A percentile compares a stretch with the other conserved stretches of the same genome.
phyloP scores from a whole-genome alignment of 495 filamentous ascomycete genomes.

The Penicillium paxilli region DNA sequence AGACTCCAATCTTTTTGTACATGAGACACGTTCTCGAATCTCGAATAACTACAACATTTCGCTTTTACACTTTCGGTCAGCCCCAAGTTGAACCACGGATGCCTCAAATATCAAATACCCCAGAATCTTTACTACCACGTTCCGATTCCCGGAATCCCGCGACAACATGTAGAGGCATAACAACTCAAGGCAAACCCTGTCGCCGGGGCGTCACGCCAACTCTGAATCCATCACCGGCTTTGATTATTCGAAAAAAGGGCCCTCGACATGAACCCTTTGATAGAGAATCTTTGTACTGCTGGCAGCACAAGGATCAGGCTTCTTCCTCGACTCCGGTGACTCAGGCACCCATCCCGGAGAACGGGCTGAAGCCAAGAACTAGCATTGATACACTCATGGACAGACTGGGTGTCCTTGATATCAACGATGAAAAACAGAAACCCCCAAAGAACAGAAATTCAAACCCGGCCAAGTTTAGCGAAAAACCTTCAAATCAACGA shows the following conservation, averaged over 20 bases:
- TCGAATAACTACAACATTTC: too few relatives aligned
- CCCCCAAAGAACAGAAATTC: constrained; percentile 17
- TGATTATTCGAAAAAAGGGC: constrained; percentile 36
- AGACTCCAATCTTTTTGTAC: neutral
- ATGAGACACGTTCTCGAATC: neutral
- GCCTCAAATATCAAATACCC: constrained; percentile 79
- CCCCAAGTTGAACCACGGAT: too few relatives aligned
- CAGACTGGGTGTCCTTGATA: constrained; percentile 69
- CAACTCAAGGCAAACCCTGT: constrained; percentile 73
- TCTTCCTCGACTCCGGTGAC: constrained; percentile 12
- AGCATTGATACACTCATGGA: constrained; percentile 85
- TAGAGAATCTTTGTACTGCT: constrained; percentile 72
- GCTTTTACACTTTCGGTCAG: too few relatives aligned
- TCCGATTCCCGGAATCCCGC: constrained; percentile 81
- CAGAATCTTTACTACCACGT: constrained; percentile 74
- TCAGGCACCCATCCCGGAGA: constrained; percentile 30
- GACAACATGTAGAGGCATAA: constrained; percentile 87
- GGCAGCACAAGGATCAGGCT: constrained; percentile 92
- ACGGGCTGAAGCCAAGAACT: constrained; percentile 56
- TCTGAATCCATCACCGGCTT: constrained; percentile 33
- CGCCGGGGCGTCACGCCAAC: constrained; percentile 60
- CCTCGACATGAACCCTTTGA: constrained; percentile 36
- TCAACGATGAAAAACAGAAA: constrained; percentile 37
- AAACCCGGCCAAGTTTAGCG: constrained; percentile 17
- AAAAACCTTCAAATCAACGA: constrained; percentile 14